Evolutionary conservation across 108 stramenopile species (phyloP).

Genomic region (Cyclostephanos tholiformis): DNA sequence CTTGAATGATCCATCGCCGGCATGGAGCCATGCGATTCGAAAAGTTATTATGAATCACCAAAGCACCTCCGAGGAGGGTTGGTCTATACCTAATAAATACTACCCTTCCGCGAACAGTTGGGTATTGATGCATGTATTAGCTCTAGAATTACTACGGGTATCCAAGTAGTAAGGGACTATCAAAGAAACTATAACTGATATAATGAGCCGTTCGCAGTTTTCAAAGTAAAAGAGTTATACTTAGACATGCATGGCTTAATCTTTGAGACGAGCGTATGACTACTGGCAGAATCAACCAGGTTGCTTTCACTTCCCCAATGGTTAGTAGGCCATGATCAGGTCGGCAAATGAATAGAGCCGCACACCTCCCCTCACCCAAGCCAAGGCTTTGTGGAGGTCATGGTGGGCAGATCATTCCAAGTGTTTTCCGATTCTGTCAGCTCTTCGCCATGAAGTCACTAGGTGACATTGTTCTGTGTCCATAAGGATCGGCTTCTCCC

Average conservation of each 20-base stretch:
- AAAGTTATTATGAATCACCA: conserved; percentile 97
- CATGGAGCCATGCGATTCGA: conserved; percentile 82
- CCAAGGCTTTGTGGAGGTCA: not conserved
- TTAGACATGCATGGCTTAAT: conserved; percentile 99
- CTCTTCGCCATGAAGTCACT: not conserved
- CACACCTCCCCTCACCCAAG: not conserved
- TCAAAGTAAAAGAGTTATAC: conserved; percentile 92
- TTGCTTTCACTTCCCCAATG: conserved; percentile 67
- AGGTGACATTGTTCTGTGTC: conserved; percentile 10
- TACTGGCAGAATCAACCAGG: conserved; percentile 99
- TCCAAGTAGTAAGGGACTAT: conserved; percentile 98
- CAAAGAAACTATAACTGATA: conserved; percentile 99
- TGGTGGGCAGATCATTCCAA: not conserved
- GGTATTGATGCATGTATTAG: conserved; percentile 96
- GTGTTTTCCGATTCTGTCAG: not conserved
- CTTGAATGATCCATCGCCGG: conserved; percentile 93
- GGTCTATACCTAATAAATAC: conserved; percentile 98
- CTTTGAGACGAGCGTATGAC: conserved; percentile 99
- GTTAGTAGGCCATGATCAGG: conserved; percentile 12
- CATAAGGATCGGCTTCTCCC: conserved; percentile 12
- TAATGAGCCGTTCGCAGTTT: conserved; percentile 98
- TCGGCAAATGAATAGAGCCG: conserved; percentile 2
- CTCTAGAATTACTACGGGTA: conserved; percentile 99
- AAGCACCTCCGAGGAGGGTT: conserved; percentile 85
- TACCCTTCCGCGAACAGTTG: conserved; percentile 75